These are phyloP conservation scores for Melastoma candidum DNA, from an alignment of 441 rosid species.

Conservation along the genomic window DNA sequence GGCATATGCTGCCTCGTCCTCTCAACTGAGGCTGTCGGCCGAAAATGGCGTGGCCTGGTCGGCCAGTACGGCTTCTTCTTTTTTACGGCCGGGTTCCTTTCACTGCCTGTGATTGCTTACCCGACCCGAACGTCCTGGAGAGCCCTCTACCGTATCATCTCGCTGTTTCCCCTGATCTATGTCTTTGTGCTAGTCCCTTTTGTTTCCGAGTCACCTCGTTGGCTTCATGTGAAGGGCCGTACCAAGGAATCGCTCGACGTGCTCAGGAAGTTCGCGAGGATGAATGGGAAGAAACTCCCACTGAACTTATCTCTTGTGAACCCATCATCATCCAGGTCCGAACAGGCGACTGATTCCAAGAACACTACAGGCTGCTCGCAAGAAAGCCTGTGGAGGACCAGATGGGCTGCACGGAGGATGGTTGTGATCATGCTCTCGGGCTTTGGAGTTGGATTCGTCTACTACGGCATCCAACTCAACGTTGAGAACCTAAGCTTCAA, in stretches of 20 bases:
- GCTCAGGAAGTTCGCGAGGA: constrained; percentile 29
- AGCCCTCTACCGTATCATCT: constrained; percentile 30
- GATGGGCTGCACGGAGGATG: constrained; percentile 55
- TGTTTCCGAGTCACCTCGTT: constrained; percentile 61
- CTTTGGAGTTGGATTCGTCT: constrained; percentile 60
- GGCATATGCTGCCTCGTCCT: constrained; percentile 66
- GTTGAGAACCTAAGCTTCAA: constrained; percentile 51
- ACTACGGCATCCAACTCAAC: constrained; percentile 57
- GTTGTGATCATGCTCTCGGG: constrained; percentile 44
- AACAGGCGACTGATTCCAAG: background rate
- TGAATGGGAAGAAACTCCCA: constrained; percentile 41
- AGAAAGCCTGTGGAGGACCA: constrained; percentile 45
- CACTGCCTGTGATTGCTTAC: constrained; percentile 47
- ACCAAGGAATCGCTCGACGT: constrained; percentile 42
- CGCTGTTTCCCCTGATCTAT: constrained; percentile 38
- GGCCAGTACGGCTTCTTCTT: constrained; percentile 67
- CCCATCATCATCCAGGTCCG: constrained; percentile 15
- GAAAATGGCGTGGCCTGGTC: constrained; percentile 64
- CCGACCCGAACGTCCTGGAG: constrained; percentile 46
- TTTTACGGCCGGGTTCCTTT: constrained; percentile 52
- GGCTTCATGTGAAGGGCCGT: constrained; percentile 46
- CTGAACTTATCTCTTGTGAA: constrained; percentile 24
- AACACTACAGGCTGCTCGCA: background rate
- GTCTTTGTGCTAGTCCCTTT: constrained; percentile 32
- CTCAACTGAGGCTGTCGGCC: constrained; percentile 44